Evolutionary conservation across 176 grass and related monocot genomes (phyloP).

Genomic region (Musa schizocarpa): DNA sequence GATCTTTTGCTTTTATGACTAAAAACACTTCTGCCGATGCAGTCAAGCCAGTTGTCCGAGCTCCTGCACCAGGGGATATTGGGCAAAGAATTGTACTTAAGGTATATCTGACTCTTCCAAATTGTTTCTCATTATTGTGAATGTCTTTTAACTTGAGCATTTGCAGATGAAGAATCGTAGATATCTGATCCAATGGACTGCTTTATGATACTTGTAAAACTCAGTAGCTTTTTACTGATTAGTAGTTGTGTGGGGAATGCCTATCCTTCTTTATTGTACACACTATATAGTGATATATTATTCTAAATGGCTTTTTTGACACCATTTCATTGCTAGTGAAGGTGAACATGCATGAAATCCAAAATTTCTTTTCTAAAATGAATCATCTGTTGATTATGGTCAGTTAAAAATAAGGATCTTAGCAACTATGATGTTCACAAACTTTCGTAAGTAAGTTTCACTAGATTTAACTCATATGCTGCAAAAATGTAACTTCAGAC

Average conservation of each 20-base stretch:
- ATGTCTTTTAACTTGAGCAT: background rate
- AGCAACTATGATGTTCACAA: no score
- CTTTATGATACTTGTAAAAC: background rate
- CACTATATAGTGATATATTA: no score
- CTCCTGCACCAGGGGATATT: constrained; percentile 17
- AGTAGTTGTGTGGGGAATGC: background rate
- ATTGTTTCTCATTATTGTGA: constrained; percentile 8
- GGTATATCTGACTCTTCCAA: constrained; percentile 22
- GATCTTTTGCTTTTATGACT: constrained; percentile 28
- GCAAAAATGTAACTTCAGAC: no score
- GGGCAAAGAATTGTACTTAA: constrained; percentile 11
- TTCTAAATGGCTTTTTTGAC: no score
- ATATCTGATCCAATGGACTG: background rate
- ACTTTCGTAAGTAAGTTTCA: no score
- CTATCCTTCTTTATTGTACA: background rate
- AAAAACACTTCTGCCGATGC: constrained; percentile 29
- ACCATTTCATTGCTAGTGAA: no score
- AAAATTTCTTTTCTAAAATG: no score
- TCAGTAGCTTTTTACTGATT: background rate
- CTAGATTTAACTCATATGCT: no score
- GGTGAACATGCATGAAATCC: no score
- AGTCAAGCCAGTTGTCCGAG: constrained; percentile 30
- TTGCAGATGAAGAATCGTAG: background rate
- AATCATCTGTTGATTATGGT: no score
- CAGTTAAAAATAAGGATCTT: no score